Evolutionary conservation across 352 stramenopile species (phyloP).

Genomic region (Globisporangium nunn): DNA sequence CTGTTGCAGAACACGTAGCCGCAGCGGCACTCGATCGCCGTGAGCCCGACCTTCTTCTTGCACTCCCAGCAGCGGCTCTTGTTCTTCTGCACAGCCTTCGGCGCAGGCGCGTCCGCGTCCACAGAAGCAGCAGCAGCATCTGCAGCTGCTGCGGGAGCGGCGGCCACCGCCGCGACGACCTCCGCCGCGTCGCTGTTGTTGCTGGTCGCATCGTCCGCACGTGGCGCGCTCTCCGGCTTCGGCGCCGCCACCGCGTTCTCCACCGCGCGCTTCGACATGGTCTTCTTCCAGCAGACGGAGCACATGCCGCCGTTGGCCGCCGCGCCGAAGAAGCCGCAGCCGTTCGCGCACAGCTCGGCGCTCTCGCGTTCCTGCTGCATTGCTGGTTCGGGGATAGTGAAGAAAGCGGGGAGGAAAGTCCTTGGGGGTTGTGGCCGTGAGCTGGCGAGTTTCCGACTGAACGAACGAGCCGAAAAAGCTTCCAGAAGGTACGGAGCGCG

Average conservation of each 20-base stretch:
- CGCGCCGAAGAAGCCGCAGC: slow-evolving; percentile 74
- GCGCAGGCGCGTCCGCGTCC: slow-evolving; percentile 18
- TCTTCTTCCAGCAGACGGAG: slow-evolving; percentile 84
- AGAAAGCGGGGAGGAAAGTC: background rate
- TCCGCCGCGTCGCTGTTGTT: slow-evolving; percentile 4
- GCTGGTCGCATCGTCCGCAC: background rate
- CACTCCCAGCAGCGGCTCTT: slow-evolving; percentile 88
- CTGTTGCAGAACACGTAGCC: slow-evolving; percentile 83
- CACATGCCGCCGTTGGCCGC: slow-evolving; percentile 70
- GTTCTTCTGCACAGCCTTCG: slow-evolving; percentile 81
- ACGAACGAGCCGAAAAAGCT: background rate
- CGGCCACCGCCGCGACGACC: background rate
- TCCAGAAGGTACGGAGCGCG: slow-evolving; percentile 2
- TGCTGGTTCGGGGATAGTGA: background rate
- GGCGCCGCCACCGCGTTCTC: slow-evolving; percentile 16
- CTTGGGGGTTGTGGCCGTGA: background rate
- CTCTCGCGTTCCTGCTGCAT: slow-evolving; percentile 83
- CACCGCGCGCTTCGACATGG: slow-evolving; percentile 66
- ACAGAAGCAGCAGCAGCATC: slow-evolving; percentile 7
- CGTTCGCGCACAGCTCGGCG: slow-evolving; percentile 61
- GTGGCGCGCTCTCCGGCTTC: slow-evolving; percentile 16
- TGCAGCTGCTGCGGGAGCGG: background rate
- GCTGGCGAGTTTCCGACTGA: slow-evolving; percentile 3
- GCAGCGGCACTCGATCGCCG: slow-evolving; percentile 86
- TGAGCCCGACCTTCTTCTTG: slow-evolving; percentile 89